Evolutionary conservation across 1,284 basidiomycete species (phyloP).

Genomic region (Sporisorium exsertum): DNA sequence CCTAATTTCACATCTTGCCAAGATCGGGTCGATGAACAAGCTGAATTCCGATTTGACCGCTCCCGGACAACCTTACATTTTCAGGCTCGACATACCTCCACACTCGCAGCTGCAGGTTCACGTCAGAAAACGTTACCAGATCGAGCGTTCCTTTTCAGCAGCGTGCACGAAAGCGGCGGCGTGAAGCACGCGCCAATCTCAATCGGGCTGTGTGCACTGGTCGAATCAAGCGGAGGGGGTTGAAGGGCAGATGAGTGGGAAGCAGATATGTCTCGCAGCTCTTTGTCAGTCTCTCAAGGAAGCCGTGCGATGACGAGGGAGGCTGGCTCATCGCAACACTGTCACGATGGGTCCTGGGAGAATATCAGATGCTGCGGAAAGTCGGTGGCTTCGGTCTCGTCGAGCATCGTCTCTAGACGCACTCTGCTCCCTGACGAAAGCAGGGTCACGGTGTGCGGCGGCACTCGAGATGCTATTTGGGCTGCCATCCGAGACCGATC

Average conservation of each 20-base stretch:
- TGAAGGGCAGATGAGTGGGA: background rate
- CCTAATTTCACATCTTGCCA: background rate
- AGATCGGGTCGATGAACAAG: background rate
- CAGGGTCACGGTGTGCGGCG: no score
- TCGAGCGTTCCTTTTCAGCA: background rate
- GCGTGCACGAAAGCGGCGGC: conserved; percentile 1
- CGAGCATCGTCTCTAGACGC: background rate
- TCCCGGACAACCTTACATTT: background rate
- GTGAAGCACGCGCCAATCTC: conserved; percentile 5
- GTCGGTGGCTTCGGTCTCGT: background rate
- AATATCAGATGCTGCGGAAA: no score
- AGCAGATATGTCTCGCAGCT: background rate
- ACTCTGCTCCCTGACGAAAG: no score
- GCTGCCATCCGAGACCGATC: conserved; percentile 1
- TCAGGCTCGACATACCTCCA: conserved; percentile 5
- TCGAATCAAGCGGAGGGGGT: background rate
- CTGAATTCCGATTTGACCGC: background rate
- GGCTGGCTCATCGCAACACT: background rate
- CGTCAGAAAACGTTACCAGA: conserved; percentile 2
- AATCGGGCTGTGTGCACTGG: conserved; percentile 6
- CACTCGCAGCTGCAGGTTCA: conserved; percentile 8
- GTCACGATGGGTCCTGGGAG: background rate
- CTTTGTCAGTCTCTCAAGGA: background rate
- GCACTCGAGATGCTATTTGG: background rate
- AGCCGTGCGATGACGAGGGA: background rate